A percentile compares a stretch with the other conserved stretches of the same genome.
phyloP scores from a whole-genome alignment of 306 rosid genomes.

The Coriaria nepalensis region DNA sequence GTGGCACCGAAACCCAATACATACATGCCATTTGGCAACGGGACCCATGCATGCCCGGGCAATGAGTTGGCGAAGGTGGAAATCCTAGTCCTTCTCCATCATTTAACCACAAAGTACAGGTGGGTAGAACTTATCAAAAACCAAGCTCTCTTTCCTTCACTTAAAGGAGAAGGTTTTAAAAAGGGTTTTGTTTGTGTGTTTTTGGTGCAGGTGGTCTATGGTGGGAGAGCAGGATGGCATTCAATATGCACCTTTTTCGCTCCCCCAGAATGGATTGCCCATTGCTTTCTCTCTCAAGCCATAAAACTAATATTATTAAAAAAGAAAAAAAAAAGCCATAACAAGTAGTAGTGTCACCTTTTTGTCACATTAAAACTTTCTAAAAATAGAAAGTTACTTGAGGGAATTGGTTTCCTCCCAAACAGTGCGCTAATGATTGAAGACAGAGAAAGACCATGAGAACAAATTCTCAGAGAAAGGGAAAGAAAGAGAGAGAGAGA shows the following conservation, averaged over 20 bases:
- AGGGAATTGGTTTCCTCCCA: background rate
- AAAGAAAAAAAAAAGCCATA: constrained; percentile 2
- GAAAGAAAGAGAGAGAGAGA: no score
- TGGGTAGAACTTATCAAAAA: constrained; percentile 19
- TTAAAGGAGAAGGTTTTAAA: background rate
- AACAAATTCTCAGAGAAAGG: no score
- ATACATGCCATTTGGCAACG: constrained; percentile 94
- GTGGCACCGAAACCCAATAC: constrained; percentile 80
- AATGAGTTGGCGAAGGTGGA: constrained; percentile 93
- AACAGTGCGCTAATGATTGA: no score
- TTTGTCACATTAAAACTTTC: no score
- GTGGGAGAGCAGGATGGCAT: constrained; percentile 66
- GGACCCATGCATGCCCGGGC: constrained; percentile 90
- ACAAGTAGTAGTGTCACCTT: no score
- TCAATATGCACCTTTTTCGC: constrained; percentile 95
- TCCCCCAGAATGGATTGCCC: constrained; percentile 91
- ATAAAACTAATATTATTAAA: background rate
- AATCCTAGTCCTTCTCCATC: constrained; percentile 75
- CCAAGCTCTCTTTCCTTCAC: background rate
- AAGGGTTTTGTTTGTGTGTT: background rate
- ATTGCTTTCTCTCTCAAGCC: constrained; percentile 42
- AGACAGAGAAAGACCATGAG: no score
- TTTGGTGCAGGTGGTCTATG: constrained; percentile 54
- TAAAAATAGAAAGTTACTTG: background rate
- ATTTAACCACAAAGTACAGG: constrained; percentile 90